These are phyloP conservation scores for Backusella liffmaniae DNA, from an alignment of 192 early-diverging fungal genomes.

Conservation along the genomic window DNA sequence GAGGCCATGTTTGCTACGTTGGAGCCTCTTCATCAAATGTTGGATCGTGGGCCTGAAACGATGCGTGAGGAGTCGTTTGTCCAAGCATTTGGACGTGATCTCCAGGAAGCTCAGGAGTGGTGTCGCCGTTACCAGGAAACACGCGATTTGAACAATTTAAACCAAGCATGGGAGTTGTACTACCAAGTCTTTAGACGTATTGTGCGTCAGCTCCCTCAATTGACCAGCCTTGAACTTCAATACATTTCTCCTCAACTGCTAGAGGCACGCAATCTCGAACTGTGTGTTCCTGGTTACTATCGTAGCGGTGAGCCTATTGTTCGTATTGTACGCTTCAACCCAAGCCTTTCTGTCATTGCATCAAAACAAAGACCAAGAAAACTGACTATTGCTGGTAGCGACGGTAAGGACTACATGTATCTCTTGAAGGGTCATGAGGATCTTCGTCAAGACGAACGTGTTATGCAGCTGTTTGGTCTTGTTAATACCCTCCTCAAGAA, in stretches of 20 bases:
- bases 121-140: constrained; percentile 74
- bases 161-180: constrained; percentile 95
- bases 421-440: constrained; percentile 98
- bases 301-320: constrained; percentile 82
- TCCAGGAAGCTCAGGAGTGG: constrained; percentile 85
- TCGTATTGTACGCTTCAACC: constrained; percentile 83
- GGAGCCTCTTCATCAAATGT: constrained; percentile 83
- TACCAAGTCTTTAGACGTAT: constrained; percentile 81
- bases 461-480: constrained; percentile 97
- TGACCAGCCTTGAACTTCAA: constrained; percentile 83
- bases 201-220: constrained; percentile 75
- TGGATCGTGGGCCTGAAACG: constrained; percentile 87
- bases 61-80: constrained; percentile 87
- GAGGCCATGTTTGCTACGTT: constrained; percentile 89
- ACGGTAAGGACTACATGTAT: constrained; percentile 88
- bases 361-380: constrained; percentile 93
- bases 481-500: constrained; percentile 85
- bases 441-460: constrained; percentile 96
- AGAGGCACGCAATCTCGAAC: constrained; percentile 78
- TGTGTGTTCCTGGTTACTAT: constrained; percentile 91
- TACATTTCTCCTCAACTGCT: constrained; percentile 88
- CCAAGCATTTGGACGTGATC: constrained; percentile 83
- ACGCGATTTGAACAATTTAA: constrained; percentile 76
- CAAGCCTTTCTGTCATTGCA: constrained; percentile 78
- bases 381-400: constrained; percentile 80